Base-by-base conservation (phyloP, 2,329 filamentous ascomycete genomes). In the Pseudogymnoascus sp. region DNA sequence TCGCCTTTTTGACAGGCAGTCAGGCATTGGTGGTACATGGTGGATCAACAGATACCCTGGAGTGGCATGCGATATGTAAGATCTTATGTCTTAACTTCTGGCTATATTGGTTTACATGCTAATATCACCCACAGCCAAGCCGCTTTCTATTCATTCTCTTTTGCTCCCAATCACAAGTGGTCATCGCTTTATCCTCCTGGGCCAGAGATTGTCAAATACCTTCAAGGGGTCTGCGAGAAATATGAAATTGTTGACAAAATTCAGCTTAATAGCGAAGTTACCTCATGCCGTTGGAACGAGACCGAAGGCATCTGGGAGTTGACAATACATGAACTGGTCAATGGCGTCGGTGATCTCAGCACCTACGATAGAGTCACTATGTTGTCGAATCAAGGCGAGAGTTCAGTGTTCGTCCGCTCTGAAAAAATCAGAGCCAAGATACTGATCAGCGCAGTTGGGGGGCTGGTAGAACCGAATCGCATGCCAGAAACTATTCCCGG, bases 41-140 rank as follows among this genome's bases (percentile, higher is more conserved):
- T 84, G 80, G 78, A 83, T 82, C 62, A 86, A 86, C 68, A 75
- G 80, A 60, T 86, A 86, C 70, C 83, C 80, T 1, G 79, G 80
- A 56, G 77, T 76, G 62, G 80, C 80, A 41, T 83, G 81, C 67
- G 81, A 84, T 70, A 72, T 83, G 77, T 80, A 73, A 67, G 70
- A 31, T 40, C 5, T 67, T 50, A 11, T 37, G 33, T 63, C 31
- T 24, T 41, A 35, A 28, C 8, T 38, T 33, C 1, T 35, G 40
- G 14, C 8, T 40, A 56, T 60, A 19, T 14, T 14, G 14, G 14
- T 41, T 28, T 56, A 12, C 19, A 14, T 64, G 43, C 60, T 64
- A 40, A 56, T 72, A 69, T 46, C 33, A 62, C 61, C 37, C n/a
- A 69, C 60, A 82, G 82, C 26, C 84, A 83, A 3, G 80, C 82